Percentiles rank a stretch among this genome's conserved stretches.
Conservation (phyloP, 805 yeast species). For the Starmerella sp. region DNA sequence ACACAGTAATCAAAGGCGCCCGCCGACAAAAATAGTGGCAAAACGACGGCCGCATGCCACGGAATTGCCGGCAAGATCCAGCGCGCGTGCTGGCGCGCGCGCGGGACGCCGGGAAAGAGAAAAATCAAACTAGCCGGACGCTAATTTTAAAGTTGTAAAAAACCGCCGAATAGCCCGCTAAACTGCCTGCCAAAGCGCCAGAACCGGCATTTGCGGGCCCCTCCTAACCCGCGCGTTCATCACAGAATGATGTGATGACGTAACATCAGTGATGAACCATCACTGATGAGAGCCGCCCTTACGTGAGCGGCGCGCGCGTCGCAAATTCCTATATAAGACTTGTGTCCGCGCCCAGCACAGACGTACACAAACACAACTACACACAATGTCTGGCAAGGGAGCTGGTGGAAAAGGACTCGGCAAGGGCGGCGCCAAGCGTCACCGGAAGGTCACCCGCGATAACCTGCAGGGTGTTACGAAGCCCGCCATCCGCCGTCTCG, state of each 20-base stretch:
- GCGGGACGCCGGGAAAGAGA: background rate
- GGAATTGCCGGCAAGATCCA: background rate
- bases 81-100: background rate
- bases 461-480: constrained; percentile 99
- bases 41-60: background rate
- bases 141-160: background rate
- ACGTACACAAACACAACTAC: background rate
- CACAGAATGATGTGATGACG: constrained; percentile 3
- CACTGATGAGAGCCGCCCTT: constrained; percentile 13
- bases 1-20: constrained; percentile 1
- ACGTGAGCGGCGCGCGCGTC: constrained; percentile 11
- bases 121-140: background rate
- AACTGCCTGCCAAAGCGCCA: background rate
- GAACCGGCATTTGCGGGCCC: background rate
- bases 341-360: background rate
- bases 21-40: background rate
- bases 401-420: constrained; percentile 99
- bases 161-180: background rate
- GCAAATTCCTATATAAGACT: constrained; percentile 14
- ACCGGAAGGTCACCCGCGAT: constrained; percentile 98
- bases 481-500: constrained; percentile 99
- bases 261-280: constrained; percentile 20
- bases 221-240: background rate
- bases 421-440: constrained; percentile 99
- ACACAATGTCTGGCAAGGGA: constrained; percentile 94